Percentiles rank a stretch among this genome's conserved stretches.
phyloP scores from a whole-genome alignment of 2,329 filamentous ascomycete species.

The Diaporthe sp. region DNA sequence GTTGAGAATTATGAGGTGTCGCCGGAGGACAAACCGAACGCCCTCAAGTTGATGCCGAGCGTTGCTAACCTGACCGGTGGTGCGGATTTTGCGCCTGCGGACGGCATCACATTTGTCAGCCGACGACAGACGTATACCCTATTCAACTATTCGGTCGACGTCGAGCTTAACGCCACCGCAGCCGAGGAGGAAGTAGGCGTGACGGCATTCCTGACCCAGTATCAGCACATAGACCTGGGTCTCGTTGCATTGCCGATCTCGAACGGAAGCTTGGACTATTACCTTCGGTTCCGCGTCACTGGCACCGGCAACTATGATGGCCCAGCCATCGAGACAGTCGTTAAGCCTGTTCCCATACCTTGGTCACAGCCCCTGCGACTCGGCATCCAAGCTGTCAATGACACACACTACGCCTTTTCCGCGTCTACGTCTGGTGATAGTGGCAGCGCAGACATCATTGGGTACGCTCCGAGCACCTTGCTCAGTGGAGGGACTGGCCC shows the following conservation, averaged over 20 bases:
- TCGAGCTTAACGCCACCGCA: conserved; percentile 44
- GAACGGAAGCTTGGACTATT: conserved; percentile 40
- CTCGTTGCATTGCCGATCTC: conserved; percentile 43
- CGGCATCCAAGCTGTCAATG: conserved; percentile 47
- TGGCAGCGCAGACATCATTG: conserved; percentile 43
- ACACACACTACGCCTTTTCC: conserved; percentile 50
- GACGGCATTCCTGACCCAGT: conserved; percentile 52
- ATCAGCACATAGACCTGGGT: conserved; percentile 51
- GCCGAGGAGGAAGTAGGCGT: conserved; percentile 51
- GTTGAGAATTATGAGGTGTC: conserved; percentile 45
- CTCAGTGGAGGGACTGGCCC: conserved; percentile 52
- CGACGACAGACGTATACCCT: conserved; percentile 49
- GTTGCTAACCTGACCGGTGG: conserved; percentile 48
- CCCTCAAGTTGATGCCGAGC: conserved; percentile 47
- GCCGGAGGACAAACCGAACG: conserved; percentile 39
- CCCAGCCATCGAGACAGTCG: conserved; percentile 20
- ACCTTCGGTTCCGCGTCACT: conserved; percentile 44
- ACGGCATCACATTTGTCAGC: conserved; percentile 31
- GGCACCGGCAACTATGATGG: conserved; percentile 29
- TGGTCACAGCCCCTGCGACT: conserved; percentile 50
- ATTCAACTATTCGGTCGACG: conserved; percentile 51
- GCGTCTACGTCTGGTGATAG: conserved; percentile 45
- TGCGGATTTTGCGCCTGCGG: conserved; percentile 43
- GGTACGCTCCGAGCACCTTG: conserved; percentile 48
- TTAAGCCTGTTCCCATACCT: conserved; percentile 44